Conservation (phyloP, 345 rosid genomes). For the Xanthoceras sorbifolium region DNA sequence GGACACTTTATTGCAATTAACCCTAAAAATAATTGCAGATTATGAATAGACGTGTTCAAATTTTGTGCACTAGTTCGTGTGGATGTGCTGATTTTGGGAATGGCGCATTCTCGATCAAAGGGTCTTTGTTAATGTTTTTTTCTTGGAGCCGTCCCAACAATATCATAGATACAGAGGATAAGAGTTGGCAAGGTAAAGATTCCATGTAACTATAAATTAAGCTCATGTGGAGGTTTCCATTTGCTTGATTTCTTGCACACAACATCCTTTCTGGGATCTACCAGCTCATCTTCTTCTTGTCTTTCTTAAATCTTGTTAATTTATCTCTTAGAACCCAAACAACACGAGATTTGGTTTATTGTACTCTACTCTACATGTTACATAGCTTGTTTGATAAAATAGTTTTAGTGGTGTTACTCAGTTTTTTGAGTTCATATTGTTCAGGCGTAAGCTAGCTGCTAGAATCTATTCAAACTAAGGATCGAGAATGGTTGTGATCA, state of each 20-base stretch:
- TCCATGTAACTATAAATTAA: neutral
- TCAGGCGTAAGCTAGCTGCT: neutral
- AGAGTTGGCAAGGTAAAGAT: neutral
- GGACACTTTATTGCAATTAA: too few relatives aligned
- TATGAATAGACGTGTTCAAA: slow-evolving; percentile 17
- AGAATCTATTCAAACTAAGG: too few relatives aligned
- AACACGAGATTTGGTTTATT: too few relatives aligned
- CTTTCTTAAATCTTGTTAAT: too few relatives aligned
- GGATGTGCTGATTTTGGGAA: too few relatives aligned
- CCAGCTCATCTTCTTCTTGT: neutral
- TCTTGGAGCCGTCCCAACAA: neutral
- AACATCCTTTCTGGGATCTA: too few relatives aligned
- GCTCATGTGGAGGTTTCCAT: neutral
- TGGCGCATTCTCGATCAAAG: slow-evolving; percentile 1
- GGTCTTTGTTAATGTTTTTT: neutral
- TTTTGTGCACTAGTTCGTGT: slow-evolving; percentile 11
- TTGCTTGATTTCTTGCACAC: neutral
- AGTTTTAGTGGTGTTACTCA: too few relatives aligned
- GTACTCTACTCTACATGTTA: too few relatives aligned
- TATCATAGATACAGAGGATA: neutral
- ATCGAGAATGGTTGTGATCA: too few relatives aligned
- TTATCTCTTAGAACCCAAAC: neutral
- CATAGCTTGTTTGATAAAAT: too few relatives aligned
- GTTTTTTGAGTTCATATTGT: neutral
- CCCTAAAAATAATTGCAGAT: neutral